Base-by-base conservation (phyloP, 495 filamentous ascomycete genomes). In the Parmelia sp. region DNA sequence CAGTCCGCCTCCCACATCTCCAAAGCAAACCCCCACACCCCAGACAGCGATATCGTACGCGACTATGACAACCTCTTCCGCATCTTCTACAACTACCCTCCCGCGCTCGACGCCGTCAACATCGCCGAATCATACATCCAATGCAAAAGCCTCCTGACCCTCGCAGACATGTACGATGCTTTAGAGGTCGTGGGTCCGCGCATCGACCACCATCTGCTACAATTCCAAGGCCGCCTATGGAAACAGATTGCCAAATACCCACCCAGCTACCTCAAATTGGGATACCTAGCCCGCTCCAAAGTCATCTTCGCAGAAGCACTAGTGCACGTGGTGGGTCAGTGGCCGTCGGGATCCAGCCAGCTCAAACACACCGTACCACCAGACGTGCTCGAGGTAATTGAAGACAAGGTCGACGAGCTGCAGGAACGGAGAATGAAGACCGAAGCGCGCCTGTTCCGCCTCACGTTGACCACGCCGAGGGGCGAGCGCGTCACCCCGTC, bases 241-340 rank as follows among this genome's bases (percentile, higher is more conserved):
- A 93, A 93, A 72, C 91, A 96, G 70, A 94, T 96, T 63, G 90
- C 91, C 44, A 96, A 95, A 74, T 96, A 96, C 72, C 92, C 92
- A 23, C 89, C 92, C 21, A 88, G 84, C 70, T 97, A 97, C 71
- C 83, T 97, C 17, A 92, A 92, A 56, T 82, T 97, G 6, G 92
- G 91, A 27, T 96, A 92, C 69, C 78, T 96, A 25, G 88, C 91
- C 8, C 85, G 90, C 47, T 89, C 85, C 63, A 89, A 90, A 66
- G 86, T 90, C 61, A 95, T 96, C 66, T 96, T 95, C 73, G 83
- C 89, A 57, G 92, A 96, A 75, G 90, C 91, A 0, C 76, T 96
- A 27, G 88, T 95, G 58, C 92, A 96, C 68, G 91, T 96, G 0
- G 91, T 96, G 9, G 92, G 92, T 10, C 89, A 92, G 68, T 96